Evolutionary conservation across 2,329 filamentous ascomycete species (phyloP).

Genomic region (Coniosporium tulheliwenetii): DNA sequence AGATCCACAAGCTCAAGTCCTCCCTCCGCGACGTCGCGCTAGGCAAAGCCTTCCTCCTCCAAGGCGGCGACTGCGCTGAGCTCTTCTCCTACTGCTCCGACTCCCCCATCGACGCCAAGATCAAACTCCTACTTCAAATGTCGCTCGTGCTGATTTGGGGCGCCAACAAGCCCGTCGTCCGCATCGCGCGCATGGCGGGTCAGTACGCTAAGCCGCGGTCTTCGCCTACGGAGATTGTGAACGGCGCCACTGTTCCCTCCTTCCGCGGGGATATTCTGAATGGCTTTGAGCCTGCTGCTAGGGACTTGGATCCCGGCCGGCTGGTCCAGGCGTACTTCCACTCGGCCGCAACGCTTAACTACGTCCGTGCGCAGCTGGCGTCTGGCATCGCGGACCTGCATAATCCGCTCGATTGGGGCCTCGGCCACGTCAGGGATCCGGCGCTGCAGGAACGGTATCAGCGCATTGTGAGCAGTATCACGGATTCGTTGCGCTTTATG

Average conservation of each 20-base stretch:
- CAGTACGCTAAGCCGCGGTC: slow-evolving; percentile 95
- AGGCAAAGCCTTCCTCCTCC: slow-evolving; percentile 83
- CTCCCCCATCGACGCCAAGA: slow-evolving; percentile 81
- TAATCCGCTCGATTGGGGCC: slow-evolving; percentile 83
- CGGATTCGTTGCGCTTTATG: slow-evolving; percentile 87
- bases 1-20: slow-evolving; percentile 66
- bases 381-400: slow-evolving; percentile 90
- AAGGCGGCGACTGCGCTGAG: slow-evolving; percentile 94
- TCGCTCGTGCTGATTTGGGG: slow-evolving; percentile 91
- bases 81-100: slow-evolving; percentile 93
- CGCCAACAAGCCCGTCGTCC: slow-evolving; percentile 64
- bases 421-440: slow-evolving; percentile 79
- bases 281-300: slow-evolving; percentile 60
- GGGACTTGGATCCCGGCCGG: slow-evolving; percentile 66
- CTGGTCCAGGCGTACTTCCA: slow-evolving; percentile 90
- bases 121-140: slow-evolving; percentile 95
- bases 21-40: slow-evolving; percentile 73
- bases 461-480: slow-evolving; percentile 69
- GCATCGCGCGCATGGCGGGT: slow-evolving; percentile 90
- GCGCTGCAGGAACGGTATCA: slow-evolving; percentile 75
- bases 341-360: slow-evolving; percentile 88
- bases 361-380: slow-evolving; percentile 66
- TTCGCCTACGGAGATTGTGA: slow-evolving; percentile 66
- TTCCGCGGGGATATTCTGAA: slow-evolving; percentile 96
- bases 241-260: slow-evolving; percentile 69